Evolutionary conservation across 2,329 filamentous ascomycete genomes (phyloP), one percentile per base, ranked within the genome.

Genomic region (Exutisphaerella laricina): DNA sequence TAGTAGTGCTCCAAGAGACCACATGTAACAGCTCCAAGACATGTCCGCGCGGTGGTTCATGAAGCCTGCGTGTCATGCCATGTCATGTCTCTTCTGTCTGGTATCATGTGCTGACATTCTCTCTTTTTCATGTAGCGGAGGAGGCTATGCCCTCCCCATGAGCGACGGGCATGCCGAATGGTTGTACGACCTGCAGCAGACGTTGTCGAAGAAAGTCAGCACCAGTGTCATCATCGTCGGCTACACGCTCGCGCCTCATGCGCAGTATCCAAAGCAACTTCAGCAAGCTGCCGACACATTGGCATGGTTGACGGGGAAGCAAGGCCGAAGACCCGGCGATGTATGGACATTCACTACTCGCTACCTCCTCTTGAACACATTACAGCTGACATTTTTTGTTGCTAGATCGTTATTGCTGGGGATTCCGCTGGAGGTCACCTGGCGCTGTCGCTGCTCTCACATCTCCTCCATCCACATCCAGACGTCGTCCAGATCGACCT

Each of bases 401-500:
- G 25, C 5, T 45, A 66, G 50, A 69, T 78, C 31, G 61, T 73
- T 36, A 48, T 78, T 2, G 66, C 61, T 7, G 74, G 74, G 21
- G 74, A 78, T 58, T 77, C 73, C 0, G 74, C 75, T 10, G 74
- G 74, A 39, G 73, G 65, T n/a, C 74, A 75, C 46, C 59, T 77
- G 3, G 56, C 62, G 7, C 44, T 75, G 2, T 59, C 58, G 3
- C 49, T 77, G 0, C 59, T 76, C 4, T 72, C 70, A 1, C 74
- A 77, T 54, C 58, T 77, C 30, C 60, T 70, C 0, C 79, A 82
- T 54, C 76, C 79, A 0, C 78, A 80, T 46, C 68, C 74, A 0
- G 65, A 72, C 1, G 58, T 67, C 1, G 32, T 33, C 44, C 49
- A 48, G 20, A 48, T 80, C 14, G 41, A 57, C 0, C 57, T 77